These are phyloP conservation scores for Chalaropsis ovoidea DNA, from an alignment of 2,329 filamentous ascomycete species.

Conservation along the genomic window DNA sequence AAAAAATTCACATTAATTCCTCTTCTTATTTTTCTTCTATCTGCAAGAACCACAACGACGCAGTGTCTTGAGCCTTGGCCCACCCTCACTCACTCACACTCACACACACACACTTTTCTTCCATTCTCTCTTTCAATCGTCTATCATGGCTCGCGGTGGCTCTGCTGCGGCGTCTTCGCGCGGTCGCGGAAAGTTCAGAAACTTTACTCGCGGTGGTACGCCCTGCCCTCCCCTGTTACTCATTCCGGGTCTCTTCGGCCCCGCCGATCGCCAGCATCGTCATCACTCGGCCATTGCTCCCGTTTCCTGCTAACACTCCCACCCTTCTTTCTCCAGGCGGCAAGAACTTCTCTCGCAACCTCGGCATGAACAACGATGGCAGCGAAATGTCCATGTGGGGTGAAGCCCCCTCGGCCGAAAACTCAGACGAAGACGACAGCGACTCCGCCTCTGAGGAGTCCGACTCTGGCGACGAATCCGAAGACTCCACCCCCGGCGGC, in stretches of 20 bases:
- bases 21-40: no score
- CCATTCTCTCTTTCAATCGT: background rate
- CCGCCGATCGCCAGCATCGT: constrained; percentile 26
- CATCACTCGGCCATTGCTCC: background rate
- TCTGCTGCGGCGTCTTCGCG: constrained; percentile 46
- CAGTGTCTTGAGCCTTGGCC: no score
- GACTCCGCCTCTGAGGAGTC: constrained; percentile 37
- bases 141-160: constrained; percentile 37
- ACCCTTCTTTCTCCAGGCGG: constrained; percentile 52
- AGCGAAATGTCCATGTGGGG: constrained; percentile 80
- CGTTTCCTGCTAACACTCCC: constrained; percentile 23
- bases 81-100: background rate
- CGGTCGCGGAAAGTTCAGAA: constrained; percentile 87
- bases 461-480: constrained; percentile 43
- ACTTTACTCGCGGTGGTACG: constrained; percentile 82
- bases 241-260: constrained; percentile 10
- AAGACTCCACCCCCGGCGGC: constrained; percentile 39
- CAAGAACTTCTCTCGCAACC: constrained; percentile 88
- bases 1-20: no score
- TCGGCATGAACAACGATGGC: constrained; percentile 78
- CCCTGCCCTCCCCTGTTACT: constrained; percentile 13
- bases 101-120: background rate
- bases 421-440: constrained; percentile 40
- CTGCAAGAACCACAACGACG: no score
- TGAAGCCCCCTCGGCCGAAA: constrained; percentile 34